Conservation (phyloP, 176 grass and related monocot genomes). For the Oryza longistaminata region DNA sequence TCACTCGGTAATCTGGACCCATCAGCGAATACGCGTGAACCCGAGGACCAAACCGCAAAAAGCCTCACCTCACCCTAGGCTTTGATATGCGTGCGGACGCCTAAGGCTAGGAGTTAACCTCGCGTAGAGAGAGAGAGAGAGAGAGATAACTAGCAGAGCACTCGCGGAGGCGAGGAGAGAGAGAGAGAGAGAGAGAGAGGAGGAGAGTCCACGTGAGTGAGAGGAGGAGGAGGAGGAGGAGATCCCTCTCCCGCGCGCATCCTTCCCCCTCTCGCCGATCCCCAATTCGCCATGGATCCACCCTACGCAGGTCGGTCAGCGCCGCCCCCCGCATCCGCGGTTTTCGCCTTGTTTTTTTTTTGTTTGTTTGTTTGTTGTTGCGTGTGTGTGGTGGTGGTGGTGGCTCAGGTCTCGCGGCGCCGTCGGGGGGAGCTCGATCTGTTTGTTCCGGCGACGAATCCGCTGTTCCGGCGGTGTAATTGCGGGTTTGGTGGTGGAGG, state of each 20-base stretch:
- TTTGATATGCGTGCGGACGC: slow-evolving; percentile 38
- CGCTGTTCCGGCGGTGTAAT: background rate
- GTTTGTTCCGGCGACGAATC: background rate
- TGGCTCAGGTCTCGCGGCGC: background rate
- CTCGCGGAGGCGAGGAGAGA: background rate
- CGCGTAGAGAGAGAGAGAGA: background rate
- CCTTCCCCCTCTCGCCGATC: background rate
- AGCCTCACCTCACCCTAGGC: background rate
- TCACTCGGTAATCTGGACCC: background rate
- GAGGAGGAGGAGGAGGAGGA: slow-evolving; percentile 21
- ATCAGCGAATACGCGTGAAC: background rate
- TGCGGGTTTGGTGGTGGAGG: background rate
- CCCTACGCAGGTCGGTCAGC: slow-evolving; percentile 54
- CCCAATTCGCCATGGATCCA: slow-evolving; percentile 52
- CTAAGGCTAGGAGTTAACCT: slow-evolving; percentile 23
- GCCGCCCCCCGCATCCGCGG: background rate
- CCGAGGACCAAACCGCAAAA: slow-evolving; percentile 7
- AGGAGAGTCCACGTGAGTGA: slow-evolving; percentile 39
- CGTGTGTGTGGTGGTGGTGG: background rate
- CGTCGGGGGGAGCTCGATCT: slow-evolving; percentile 39
- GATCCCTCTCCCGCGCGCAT: slow-evolving; percentile 16
- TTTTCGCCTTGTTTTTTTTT: background rate
- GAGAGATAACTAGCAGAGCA: background rate
- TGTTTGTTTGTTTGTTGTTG: too few species aligned
- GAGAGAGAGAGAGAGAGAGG: too few species aligned